A percentile compares a stretch with the other conserved stretches of the same genome.
Evolutionary conservation across 192 early-diverging fungal species (phyloP).

Genomic region (Podila epigama): DNA sequence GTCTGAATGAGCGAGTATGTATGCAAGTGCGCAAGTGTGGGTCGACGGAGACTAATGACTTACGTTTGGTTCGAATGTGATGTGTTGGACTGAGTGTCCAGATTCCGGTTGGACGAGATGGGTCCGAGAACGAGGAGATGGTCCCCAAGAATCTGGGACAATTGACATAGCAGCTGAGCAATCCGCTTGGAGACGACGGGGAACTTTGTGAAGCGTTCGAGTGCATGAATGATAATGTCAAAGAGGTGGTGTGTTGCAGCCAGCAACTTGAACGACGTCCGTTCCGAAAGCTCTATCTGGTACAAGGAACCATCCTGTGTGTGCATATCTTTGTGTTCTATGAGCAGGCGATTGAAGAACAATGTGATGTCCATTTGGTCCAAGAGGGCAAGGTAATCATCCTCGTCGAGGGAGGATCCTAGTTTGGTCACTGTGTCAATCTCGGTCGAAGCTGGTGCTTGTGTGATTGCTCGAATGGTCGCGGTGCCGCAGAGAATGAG

Average conservation of each 20-base stretch:
- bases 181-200: conserved; percentile 27
- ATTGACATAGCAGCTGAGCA: conserved; percentile 47
- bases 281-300: conserved; percentile 25
- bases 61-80: background rate
- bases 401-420: conserved; percentile 33
- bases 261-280: conserved; percentile 18
- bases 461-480: background rate
- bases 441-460: too few species aligned
- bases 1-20: too few species aligned
- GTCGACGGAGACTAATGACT: too few species aligned
- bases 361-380: conserved; percentile 52
- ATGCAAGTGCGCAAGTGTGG: too few species aligned
- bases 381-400: conserved; percentile 50
- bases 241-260: conserved; percentile 21
- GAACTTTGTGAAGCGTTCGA: conserved; percentile 19
- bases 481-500: conserved; percentile 23
- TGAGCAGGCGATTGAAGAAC: conserved; percentile 35
- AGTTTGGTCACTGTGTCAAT: conserved; percentile 1
- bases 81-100: background rate
- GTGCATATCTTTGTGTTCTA: conserved; percentile 36
- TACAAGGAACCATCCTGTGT: conserved; percentile 15
- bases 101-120: background rate
- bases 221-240: conserved; percentile 13
- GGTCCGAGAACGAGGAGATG: conserved; percentile 31
- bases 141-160: conserved; percentile 47